Conservation (phyloP, 2,329 filamentous ascomycete genomes). For the Ascochyta pisi region DNA sequence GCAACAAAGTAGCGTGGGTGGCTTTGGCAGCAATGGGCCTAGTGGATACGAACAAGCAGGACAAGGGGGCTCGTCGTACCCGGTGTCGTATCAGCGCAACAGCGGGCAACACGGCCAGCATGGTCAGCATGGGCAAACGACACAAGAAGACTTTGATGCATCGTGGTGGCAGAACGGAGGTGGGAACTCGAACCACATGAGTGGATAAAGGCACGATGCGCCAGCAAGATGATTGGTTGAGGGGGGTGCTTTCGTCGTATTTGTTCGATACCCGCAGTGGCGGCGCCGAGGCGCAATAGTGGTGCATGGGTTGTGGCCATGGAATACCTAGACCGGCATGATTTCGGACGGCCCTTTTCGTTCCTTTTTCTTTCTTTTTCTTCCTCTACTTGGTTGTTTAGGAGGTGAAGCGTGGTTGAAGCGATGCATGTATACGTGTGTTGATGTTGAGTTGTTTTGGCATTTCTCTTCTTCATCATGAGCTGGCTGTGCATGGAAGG, state of each 20-base stretch:
- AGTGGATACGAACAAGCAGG: neutral
- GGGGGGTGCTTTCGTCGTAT: neutral
- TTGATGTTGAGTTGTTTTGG: neutral
- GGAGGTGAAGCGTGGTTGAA: neutral
- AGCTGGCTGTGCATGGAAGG: neutral
- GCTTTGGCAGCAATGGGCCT: slow-evolving; percentile 11
- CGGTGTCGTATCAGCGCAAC: slow-evolving; percentile 11
- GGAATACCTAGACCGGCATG: neutral
- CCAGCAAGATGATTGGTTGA: neutral
- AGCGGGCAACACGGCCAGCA: slow-evolving; percentile 6
- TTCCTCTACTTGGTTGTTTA: neutral
- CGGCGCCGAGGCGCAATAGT: slow-evolving; percentile 1
- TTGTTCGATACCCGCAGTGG: slow-evolving; percentile 8
- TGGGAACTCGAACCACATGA: slow-evolving; percentile 4
- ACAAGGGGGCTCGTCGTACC: slow-evolving; percentile 3
- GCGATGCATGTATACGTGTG: neutral
- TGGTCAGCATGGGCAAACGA: too few species aligned
- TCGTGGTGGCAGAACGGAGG: slow-evolving; percentile 15
- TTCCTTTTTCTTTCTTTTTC: too few species aligned
- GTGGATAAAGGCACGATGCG: neutral
- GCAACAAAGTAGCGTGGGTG: slow-evolving; percentile 26
- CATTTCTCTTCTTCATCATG: neutral
- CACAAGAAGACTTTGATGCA: slow-evolving; percentile 10
- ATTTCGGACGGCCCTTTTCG: neutral
- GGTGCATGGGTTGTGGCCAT: neutral